These are phyloP conservation scores for Hibiscus tridactylites DNA, from an alignment of 345 rosid species.

Conservation along the genomic window DNA sequence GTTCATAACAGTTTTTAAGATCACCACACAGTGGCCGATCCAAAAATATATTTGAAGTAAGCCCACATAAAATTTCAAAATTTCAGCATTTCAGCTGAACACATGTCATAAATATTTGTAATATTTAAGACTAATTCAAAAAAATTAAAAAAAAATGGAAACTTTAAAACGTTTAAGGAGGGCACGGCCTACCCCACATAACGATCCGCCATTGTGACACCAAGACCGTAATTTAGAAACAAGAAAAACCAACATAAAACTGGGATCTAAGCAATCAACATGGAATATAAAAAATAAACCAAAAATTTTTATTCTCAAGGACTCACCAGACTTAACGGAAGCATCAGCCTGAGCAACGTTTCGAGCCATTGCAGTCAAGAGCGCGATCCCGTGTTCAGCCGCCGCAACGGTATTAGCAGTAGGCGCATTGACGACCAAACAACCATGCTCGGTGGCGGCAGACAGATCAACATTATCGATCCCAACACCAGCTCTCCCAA, in stretches of 20 bases:
- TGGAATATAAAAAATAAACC: not conserved
- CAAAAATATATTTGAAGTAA: no score
- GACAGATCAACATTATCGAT: conserved; percentile 89
- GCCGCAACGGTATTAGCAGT: conserved; percentile 90
- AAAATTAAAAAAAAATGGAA: no score
- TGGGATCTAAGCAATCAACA: conserved; percentile 2
- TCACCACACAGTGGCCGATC: no score
- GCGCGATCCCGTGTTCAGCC: conserved; percentile 90
- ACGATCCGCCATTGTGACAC: no score
- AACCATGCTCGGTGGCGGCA: conserved; percentile 83
- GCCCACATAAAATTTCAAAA: no score
- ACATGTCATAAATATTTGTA: no score
- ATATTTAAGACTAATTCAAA: no score
- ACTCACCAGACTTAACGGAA: conserved; percentile 79
- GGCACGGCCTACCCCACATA: no score
- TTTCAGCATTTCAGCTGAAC: no score
- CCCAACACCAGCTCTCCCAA: conserved; percentile 90
- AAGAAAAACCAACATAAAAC: not conserved
- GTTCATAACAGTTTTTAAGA: no score
- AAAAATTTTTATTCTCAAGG: not conserved
- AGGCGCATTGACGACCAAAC: conserved; percentile 89
- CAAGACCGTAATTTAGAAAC: not conserved
- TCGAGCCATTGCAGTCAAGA: conserved; percentile 78
- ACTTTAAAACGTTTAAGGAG: no score
- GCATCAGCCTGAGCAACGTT: conserved; percentile 85